Evolutionary conservation across 129 eudicot species (phyloP).

Genomic region (Chrysanthemum lavandulifolium): DNA sequence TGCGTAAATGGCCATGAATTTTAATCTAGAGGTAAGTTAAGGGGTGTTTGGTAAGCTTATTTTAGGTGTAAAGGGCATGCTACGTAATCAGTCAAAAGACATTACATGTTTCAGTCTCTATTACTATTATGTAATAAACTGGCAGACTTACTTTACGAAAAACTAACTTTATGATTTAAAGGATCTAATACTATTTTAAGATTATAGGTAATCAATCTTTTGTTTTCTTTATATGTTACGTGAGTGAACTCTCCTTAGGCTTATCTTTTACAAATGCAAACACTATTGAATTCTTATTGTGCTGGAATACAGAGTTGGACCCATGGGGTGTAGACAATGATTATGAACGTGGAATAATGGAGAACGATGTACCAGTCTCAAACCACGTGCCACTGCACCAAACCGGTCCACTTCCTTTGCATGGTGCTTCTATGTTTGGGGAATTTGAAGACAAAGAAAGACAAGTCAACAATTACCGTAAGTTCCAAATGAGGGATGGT

Average conservation of each 20-base stretch:
- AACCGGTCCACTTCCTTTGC: neutral
- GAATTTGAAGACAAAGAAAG: neutral
- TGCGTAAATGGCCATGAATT: no score
- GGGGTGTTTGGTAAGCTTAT: no score
- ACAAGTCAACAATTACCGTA: neutral
- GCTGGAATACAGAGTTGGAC: neutral
- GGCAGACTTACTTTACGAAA: no score
- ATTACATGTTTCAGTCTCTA: no score
- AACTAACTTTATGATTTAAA: no score
- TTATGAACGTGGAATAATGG: neutral
- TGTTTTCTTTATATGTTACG: neutral
- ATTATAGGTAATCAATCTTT: no score
- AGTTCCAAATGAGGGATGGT: neutral
- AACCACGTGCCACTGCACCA: neutral
- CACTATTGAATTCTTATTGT: neutral
- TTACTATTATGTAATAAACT: no score
- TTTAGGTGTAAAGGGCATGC: no score
- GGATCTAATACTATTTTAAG: no score
- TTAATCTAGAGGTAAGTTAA: no score
- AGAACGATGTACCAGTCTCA: slow-evolving; percentile 1
- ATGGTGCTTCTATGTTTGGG: neutral
- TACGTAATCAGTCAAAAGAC: no score
- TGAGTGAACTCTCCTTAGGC: neutral
- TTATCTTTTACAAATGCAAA: neutral
- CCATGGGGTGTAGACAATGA: neutral